Conservation (phyloP, 2,329 filamentous ascomycete genomes). For the Trichoderma cornu-damae region DNA sequence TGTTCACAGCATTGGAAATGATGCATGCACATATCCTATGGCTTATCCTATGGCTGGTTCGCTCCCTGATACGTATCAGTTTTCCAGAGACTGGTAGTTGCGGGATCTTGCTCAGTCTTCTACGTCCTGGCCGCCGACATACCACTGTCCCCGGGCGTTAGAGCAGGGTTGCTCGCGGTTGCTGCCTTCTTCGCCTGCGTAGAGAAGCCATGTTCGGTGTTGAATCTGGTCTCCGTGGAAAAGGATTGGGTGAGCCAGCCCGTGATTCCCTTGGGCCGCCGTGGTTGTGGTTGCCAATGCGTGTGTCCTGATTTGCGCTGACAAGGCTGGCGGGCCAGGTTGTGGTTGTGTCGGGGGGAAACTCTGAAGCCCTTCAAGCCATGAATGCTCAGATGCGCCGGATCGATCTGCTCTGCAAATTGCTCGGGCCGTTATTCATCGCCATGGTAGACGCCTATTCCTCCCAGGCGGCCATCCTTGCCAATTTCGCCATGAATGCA, state of each 20-base stretch:
- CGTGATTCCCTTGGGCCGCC: neutral
- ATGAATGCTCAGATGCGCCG: slow-evolving; percentile 58
- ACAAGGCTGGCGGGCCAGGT: slow-evolving; percentile 21
- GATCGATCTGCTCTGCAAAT: slow-evolving; percentile 56
- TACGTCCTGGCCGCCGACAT: slow-evolving; percentile 25
- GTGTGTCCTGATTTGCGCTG: neutral
- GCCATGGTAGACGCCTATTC: slow-evolving; percentile 47
- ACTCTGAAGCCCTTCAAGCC: slow-evolving; percentile 22
- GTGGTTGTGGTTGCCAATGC: neutral
- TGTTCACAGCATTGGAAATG: neutral
- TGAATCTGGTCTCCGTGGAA: slow-evolving; percentile 65
- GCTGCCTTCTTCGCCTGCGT: slow-evolving; percentile 51
- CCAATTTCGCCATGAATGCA: slow-evolving; percentile 46
- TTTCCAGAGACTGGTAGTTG: slow-evolving; percentile 41
- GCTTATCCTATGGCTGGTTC: too few species aligned
- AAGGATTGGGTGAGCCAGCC: slow-evolving; percentile 57
- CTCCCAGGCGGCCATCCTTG: slow-evolving; percentile 43
- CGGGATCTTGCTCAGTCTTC: slow-evolving; percentile 44
- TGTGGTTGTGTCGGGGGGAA: slow-evolving; percentile 27
- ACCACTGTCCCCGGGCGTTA: neutral
- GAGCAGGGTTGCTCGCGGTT: neutral
- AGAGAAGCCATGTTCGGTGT: slow-evolving; percentile 61
- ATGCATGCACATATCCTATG: neutral
- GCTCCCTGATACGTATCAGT: slow-evolving; percentile 22
- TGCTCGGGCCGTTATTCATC: slow-evolving; percentile 52